Conservation (phyloP, 192 early-diverging fungal species). For the Backusella psychrophila region DNA sequence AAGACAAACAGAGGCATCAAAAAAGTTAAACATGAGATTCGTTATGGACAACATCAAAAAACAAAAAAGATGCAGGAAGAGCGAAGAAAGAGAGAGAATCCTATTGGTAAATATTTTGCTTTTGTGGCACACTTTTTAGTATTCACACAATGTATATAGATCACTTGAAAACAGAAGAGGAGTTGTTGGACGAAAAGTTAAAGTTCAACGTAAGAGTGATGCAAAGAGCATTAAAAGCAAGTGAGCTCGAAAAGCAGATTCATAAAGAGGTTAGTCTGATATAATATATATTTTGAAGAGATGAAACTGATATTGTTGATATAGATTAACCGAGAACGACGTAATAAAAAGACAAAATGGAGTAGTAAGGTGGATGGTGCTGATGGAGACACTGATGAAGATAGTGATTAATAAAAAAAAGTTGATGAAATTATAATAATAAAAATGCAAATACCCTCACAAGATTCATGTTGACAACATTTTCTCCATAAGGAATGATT, state of each 20-base stretch:
- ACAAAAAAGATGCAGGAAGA: constrained; percentile 24
- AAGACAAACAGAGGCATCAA: constrained; percentile 43
- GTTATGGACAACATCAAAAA: constrained; percentile 41
- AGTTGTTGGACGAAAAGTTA: constrained; percentile 5
- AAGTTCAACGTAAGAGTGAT: constrained; percentile 11
- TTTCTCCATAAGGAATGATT: neutral
- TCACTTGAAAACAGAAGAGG: constrained; percentile 9
- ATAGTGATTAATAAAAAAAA: neutral
- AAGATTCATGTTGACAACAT: neutral
- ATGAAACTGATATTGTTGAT: neutral
- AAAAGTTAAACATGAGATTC: constrained; percentile 43
- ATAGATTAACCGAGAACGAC: constrained; percentile 5
- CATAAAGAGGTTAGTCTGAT: constrained; percentile 9
- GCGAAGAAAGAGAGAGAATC: constrained; percentile 38
- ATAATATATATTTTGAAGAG: neutral
- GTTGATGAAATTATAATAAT: neutral
- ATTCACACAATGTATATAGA: neutral
- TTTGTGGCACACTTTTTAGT: neutral
- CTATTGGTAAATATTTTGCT: constrained; percentile 28
- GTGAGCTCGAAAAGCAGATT: constrained; percentile 9
- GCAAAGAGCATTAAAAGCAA: constrained; percentile 11
- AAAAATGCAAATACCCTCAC: neutral
- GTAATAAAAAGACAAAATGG: constrained; percentile 2
- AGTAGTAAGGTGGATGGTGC: constrained; percentile 7
- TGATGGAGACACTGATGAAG: constrained; percentile 9